phyloP scores from a whole-genome alignment of 352 stramenopile genomes.

The Plasmopara muralis region DNA sequence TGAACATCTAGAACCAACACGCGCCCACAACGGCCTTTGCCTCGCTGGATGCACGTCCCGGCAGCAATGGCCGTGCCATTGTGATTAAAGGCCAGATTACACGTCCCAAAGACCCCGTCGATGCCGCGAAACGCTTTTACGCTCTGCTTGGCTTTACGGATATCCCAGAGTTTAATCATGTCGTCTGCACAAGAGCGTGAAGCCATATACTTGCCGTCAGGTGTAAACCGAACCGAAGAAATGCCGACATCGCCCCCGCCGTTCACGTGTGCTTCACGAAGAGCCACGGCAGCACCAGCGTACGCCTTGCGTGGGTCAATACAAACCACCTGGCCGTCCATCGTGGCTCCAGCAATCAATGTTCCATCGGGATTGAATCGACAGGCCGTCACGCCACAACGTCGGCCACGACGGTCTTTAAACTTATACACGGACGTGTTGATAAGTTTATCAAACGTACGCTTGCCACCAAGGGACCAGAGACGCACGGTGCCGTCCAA shows the following conservation, averaged over 20 bases:
- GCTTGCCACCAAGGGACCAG: conserved; percentile 66
- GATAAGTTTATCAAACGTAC: conserved; percentile 67
- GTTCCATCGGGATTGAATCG: conserved; percentile 57
- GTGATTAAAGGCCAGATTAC: conserved; percentile 77
- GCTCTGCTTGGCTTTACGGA: conserved; percentile 50
- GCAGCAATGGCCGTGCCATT: conserved; percentile 59
- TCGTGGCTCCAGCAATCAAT: conserved; percentile 57
- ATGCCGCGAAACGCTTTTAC: conserved; percentile 57
- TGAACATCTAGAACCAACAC: conserved; percentile 77
- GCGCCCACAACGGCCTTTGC: conserved; percentile 40
- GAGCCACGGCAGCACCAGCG: conserved; percentile 47
- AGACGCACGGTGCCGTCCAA: conserved; percentile 74
- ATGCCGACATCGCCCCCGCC: conserved; percentile 64
- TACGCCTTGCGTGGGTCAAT: conserved; percentile 72
- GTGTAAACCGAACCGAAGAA: conserved; percentile 68
- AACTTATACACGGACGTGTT: conserved; percentile 80
- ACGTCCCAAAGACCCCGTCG: conserved; percentile 65
- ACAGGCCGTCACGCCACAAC: conserved; percentile 67
- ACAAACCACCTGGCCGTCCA: conserved; percentile 74
- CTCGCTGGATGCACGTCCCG: conserved; percentile 67
- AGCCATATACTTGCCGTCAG: conserved; percentile 51
- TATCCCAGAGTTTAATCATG: conserved; percentile 78
- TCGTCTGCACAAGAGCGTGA: conserved; percentile 72
- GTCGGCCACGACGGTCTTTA: conserved; percentile 69
- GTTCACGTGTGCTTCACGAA: conserved; percentile 65